Base-by-base conservation (phyloP, 805 yeast species). In the Groenewaldozyma tartarivorans region DNA sequence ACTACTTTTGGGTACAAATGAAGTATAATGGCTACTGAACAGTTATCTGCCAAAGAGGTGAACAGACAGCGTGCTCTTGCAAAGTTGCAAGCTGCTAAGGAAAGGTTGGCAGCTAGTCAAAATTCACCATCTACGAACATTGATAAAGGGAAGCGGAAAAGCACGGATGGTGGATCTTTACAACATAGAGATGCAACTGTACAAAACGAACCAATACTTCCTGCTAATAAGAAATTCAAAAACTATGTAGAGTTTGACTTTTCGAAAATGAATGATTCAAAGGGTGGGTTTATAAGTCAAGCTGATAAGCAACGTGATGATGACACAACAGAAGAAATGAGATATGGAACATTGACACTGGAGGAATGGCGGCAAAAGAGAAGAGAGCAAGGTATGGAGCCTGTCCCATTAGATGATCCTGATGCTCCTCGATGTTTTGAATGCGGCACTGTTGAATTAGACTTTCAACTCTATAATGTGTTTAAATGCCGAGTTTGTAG, bases 191-290 rank as follows among this genome's bases (percentile, higher is more conserved):
- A 47, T 40, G 48, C 47, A 4, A 32, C 15, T 24, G 17, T 39
- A 3, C 39, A 21, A 21, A 15, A 20, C 11, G 31, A 56, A 18
- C 44, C 52, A 16, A 31, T 46, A 7, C 44, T 33, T 7, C 51
- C 52, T 15, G 51, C 40, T 6, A 36, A 49, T 6, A 48, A 54
- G 37, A 57, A 55, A 48, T 54, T 57, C 43, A 44, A 54, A 33
- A 60, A 60, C 43, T 66, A 62, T 43, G 63, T 66, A 31, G 71
- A 66, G 35, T 66, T 55, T 48, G 59, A 92, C 61, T 74, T 92
- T 50, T 74, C 96, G 2, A 81, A 86, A n/a, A 82, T 94, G 86
- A 74, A 75, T 47, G 96, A 92, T 52, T 67, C 81, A 1, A 72
- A 74, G 53, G 97, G 96, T 51, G 99, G 99, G 18, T 88, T 79